These are phyloP conservation scores for Candolleomyces efflorescens DNA, from an alignment of 768 basidiomycete species.

Conservation along the genomic window DNA sequence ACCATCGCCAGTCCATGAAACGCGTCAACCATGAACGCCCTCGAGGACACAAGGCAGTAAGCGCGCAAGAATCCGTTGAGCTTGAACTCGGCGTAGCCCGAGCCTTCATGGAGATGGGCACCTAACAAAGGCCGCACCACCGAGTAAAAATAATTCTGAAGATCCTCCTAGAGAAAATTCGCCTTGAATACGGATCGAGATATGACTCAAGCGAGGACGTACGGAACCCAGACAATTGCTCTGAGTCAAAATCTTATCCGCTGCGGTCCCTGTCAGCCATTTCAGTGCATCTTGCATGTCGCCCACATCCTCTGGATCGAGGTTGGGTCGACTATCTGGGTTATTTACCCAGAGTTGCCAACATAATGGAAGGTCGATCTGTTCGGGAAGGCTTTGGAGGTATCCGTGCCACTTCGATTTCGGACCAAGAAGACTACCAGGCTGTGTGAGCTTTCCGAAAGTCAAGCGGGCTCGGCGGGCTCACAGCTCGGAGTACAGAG, in stretches of 20 bases:
- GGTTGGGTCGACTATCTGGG: conserved; percentile 1
- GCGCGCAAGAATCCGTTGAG: conserved; percentile 47
- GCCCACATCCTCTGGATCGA: conserved; percentile 10
- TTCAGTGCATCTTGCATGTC: conserved; percentile 15
- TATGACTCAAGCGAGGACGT: not conserved
- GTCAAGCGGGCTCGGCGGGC: conserved; percentile 7
- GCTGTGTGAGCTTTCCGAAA: conserved; percentile 4
- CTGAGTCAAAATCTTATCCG: conserved; percentile 19
- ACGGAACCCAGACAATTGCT: conserved; percentile 14
- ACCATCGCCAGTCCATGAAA: conserved; percentile 82
- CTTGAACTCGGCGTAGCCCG: conserved; percentile 15
- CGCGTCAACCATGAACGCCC: conserved; percentile 80
- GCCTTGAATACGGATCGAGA: not conserved
- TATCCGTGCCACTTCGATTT: conserved; percentile 62
- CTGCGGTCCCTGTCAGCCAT: conserved; percentile 45
- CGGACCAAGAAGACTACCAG: conserved; percentile 40
- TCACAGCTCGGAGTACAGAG: conserved; percentile 63
- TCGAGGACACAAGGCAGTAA: conserved; percentile 66
- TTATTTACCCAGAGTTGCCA: conserved; percentile 33
- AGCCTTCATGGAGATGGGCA: conserved; percentile 13
- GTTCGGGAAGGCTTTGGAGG: conserved; percentile 57
- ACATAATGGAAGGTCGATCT: conserved; percentile 57
- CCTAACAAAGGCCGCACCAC: conserved; percentile 29
- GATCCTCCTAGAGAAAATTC: conserved; percentile 23
- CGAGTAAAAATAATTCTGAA: conserved; percentile 31